Conservation (phyloP, 2,329 filamentous ascomycete species). For the Orbilia brochopaga region DNA sequence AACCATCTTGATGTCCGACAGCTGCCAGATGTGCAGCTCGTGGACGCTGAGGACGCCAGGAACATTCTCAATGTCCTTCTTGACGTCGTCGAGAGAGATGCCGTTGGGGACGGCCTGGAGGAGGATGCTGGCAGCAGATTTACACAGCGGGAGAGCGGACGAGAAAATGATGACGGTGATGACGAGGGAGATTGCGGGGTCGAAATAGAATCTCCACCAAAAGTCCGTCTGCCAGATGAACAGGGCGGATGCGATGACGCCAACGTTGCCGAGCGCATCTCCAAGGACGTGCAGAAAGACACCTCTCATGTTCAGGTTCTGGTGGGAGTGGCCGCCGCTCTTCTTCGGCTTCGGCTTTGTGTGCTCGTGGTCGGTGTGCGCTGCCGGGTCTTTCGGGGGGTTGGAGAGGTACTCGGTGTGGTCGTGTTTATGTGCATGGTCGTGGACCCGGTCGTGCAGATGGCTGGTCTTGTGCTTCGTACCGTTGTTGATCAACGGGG, state of each 20-base stretch:
- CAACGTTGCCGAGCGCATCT: slow-evolving; percentile 83
- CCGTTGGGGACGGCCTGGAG: slow-evolving; percentile 92
- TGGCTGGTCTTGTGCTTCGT: slow-evolving; percentile 55
- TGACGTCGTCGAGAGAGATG: slow-evolving; percentile 85
- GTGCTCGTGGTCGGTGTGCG: slow-evolving; percentile 79
- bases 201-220: slow-evolving; percentile 82
- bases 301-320: slow-evolving; percentile 93
- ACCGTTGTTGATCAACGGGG: slow-evolving; percentile 57
- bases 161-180: slow-evolving; percentile 81
- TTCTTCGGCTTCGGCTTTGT: slow-evolving; percentile 71
- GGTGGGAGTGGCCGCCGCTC: slow-evolving; percentile 75
- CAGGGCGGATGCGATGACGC: slow-evolving; percentile 80
- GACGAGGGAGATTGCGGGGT: slow-evolving; percentile 88
- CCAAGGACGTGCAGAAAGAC: slow-evolving; percentile 79
- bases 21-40: slow-evolving; percentile 96
- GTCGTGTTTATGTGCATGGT: slow-evolving; percentile 54
- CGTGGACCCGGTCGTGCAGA: slow-evolving; percentile 55
- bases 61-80: slow-evolving; percentile 84
- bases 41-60: slow-evolving; percentile 89
- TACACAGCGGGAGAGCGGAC: slow-evolving; percentile 78
- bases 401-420: slow-evolving; percentile 52
- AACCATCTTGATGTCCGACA: slow-evolving; percentile 91
- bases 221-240: slow-evolving; percentile 87
- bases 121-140: slow-evolving; percentile 82
- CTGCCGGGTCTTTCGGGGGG: slow-evolving; percentile 56